Percentiles rank a stretch among this genome's conserved stretches.
phyloP scores from a whole-genome alignment of 495 filamentous ascomycete species.

The Trichodelitschia bisporula region DNA sequence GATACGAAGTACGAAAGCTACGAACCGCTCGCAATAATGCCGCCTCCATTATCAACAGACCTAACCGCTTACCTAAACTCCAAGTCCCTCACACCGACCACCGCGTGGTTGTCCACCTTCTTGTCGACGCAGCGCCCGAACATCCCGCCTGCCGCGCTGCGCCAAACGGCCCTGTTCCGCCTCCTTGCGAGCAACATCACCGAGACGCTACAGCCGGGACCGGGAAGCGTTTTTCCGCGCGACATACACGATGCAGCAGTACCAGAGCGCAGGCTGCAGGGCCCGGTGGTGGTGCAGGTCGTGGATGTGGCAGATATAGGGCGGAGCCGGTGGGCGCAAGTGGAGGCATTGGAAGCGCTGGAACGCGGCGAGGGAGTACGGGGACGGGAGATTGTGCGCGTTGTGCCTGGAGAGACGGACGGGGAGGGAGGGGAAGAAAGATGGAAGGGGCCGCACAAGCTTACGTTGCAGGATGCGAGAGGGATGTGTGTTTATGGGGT shows the following conservation, averaged over 20 bases:
- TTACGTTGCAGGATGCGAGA: constrained; percentile 57
- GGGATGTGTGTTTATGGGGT: constrained; percentile 47
- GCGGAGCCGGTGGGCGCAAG: constrained; percentile 53
- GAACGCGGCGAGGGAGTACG: constrained; percentile 63
- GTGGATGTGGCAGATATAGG: constrained; percentile 65
- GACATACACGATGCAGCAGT: constrained; percentile 25
- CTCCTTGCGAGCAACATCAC: constrained; percentile 57
- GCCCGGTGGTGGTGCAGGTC: constrained; percentile 52
- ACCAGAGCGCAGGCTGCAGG: constrained; percentile 26
- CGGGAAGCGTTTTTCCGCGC: constrained; percentile 25
- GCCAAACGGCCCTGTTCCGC: constrained; percentile 59
- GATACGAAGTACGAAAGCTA: no score
- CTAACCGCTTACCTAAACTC: constrained; percentile 13
- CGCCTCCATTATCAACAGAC: no score
- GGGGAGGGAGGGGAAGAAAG: constrained; percentile 6
- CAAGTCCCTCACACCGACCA: constrained; percentile 12
- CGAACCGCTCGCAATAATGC: no score
- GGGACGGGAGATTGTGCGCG: constrained; percentile 61
- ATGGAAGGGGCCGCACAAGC: constrained; percentile 38
- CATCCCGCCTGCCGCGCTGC: constrained; percentile 43
- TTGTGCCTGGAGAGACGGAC: constrained; percentile 27
- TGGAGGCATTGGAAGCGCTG: constrained; percentile 61
- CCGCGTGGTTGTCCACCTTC: constrained; percentile 16
- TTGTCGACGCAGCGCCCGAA: constrained; percentile 17
- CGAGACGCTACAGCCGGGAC: constrained; percentile 22